Base-by-base conservation (phyloP, 192 early-diverging fungal genomes). In the Entomortierella parvispora region DNA sequence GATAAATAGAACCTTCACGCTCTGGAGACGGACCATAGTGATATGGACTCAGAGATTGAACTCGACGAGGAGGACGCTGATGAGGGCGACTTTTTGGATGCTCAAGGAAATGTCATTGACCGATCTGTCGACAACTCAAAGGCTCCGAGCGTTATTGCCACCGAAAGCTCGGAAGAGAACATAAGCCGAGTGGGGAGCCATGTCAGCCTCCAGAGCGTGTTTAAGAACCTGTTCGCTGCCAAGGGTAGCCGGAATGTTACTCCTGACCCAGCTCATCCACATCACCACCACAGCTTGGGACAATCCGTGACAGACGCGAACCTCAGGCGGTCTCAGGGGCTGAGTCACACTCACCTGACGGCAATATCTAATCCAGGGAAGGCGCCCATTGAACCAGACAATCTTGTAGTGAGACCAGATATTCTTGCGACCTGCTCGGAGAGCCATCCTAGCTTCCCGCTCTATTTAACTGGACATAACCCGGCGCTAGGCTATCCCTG, bases 401-500 rank as follows among this genome's bases (percentile, higher is more conserved):
- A 63, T 46, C 62, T 68, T 42, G 55, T 77, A 4, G 60, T 87
- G 1, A 58, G 71, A 46, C 54, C 81, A 7, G 52, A 80, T 43
- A 59, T 83, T 23, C 58, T 71, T 2, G 82, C 82, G 18, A 83
- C 84, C 2, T 84, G 79, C 14, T 69, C 80, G 7, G 83, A 83
- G 32, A 76, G 68, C 18, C 84, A 84, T 61, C 80, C 82, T 17
- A 79, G 68, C 22, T 85, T 82, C 32, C 82, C 83, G 2, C 67
- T 83, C n/a, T 86, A 84, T 59, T 58, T 86, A 32, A 84, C 84
- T 10, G 85, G 85, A 10, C 81, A 82, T 49, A 66, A 80, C 28
- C 59, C 82, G 58, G 78, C 83, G 15, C 81, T 84, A 54, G 83
- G 81, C 1, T 85, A 86, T 0, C 84, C 87, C 1, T 86, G 87